Evolutionary conservation across 208 protist genomes (phyloP).

Genomic region (Leishmania braziliensis): DNA sequence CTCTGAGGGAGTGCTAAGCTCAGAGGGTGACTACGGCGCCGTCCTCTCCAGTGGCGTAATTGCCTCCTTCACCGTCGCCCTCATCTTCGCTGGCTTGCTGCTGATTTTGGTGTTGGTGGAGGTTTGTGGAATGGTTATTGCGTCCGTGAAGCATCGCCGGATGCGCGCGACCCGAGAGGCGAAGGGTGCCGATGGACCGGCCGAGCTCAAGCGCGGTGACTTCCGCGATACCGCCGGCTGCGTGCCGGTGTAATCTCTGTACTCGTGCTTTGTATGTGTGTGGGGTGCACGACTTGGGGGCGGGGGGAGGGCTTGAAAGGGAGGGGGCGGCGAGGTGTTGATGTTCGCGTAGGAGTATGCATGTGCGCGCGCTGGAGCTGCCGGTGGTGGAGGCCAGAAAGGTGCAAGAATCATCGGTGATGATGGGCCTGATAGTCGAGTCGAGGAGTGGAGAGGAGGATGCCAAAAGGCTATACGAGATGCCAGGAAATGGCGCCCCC

Average conservation of each 20-base stretch:
- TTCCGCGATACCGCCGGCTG: conserved; percentile 13
- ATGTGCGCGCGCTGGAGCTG: not conserved
- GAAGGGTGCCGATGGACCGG: conserved; percentile 4
- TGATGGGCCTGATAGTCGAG: not conserved
- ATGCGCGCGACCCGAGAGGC: not conserved
- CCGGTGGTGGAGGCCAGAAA: not conserved
- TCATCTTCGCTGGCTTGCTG: conserved; percentile 33
- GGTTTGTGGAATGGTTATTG: conserved; percentile 10
- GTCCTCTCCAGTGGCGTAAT: conserved; percentile 37
- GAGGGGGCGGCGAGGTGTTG: not conserved
- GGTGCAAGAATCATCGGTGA: not conserved
- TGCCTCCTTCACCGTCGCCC: conserved; percentile 26
- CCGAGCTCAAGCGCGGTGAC: conserved; percentile 13
- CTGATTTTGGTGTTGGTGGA: conserved; percentile 36
- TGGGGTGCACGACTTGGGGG: not conserved
- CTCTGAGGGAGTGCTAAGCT: not conserved
- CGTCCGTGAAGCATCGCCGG: conserved; percentile 16
- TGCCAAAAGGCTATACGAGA: not conserved
- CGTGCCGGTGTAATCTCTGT: not conserved
- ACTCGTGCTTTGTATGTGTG: not conserved
- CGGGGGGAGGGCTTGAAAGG: too few species aligned
- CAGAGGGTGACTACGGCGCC: conserved; percentile 5
- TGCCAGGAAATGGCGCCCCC: not conserved
- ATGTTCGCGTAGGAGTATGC: not conserved
- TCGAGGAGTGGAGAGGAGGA: not conserved